Evolutionary conservation across 345 rosid species (phyloP).

Genomic region (Dipteronia dyeriana): DNA sequence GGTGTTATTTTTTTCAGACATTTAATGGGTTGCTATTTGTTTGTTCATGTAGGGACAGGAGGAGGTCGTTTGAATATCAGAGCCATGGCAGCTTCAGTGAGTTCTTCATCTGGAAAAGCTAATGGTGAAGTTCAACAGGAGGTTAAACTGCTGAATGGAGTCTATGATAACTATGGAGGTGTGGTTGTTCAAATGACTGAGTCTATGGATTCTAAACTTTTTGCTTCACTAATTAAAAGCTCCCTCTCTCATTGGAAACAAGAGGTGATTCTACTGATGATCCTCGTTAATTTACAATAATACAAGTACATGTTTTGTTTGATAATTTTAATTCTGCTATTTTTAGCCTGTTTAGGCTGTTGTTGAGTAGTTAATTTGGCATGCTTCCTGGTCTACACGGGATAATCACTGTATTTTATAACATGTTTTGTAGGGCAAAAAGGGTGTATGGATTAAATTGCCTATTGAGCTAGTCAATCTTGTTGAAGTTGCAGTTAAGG

Average conservation of each 20-base stretch:
- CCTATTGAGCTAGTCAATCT: slow-evolving; percentile 67
- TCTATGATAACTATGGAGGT: slow-evolving; percentile 75
- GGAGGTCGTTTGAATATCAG: slow-evolving; percentile 2
- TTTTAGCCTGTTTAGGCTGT: neutral
- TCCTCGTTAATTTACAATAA: neutral
- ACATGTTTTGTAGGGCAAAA: slow-evolving; percentile 61
- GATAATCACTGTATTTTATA: neutral
- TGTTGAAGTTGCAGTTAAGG: slow-evolving; percentile 79
- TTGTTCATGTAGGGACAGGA: neutral
- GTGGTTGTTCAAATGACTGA: slow-evolving; percentile 61
- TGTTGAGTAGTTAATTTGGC: neutral
- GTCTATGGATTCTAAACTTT: slow-evolving; percentile 53
- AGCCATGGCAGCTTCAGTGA: slow-evolving; percentile 35
- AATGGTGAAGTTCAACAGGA: slow-evolving; percentile 18
- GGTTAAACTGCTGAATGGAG: slow-evolving; percentile 37
- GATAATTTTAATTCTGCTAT: neutral
- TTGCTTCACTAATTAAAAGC: slow-evolving; percentile 56
- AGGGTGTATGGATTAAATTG: slow-evolving; percentile 86
- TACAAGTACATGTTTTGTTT: neutral
- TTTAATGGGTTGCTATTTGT: neutral
- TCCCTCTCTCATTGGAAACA: slow-evolving; percentile 66
- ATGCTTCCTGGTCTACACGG: neutral
- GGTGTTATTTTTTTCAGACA: neutral
- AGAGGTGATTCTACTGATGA: slow-evolving; percentile 45
- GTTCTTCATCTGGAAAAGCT: slow-evolving; percentile 4